Conservation (phyloP, 305 asterid genomes). For the Ruellia speciosa region DNA sequence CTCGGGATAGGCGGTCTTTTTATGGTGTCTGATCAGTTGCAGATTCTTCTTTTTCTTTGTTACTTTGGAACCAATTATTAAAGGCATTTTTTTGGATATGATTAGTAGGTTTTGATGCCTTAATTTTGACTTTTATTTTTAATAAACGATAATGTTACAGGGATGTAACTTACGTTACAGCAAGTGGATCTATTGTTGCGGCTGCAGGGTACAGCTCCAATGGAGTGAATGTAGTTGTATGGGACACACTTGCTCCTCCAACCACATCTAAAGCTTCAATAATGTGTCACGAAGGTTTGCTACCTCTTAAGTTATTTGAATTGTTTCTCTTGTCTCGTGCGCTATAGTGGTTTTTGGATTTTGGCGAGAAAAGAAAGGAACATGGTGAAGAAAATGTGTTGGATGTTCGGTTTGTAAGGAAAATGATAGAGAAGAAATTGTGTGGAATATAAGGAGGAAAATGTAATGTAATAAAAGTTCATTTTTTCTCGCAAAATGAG, state of each 20-base stretch:
- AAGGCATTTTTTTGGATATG: constrained; percentile 15
- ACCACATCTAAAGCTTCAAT: constrained; percentile 89
- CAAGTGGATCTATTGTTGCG: constrained; percentile 92
- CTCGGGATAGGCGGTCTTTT: background rate
- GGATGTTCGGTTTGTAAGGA: too few relatives aligned
- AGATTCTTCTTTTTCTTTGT: constrained; percentile 1
- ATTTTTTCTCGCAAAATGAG: too few relatives aligned
- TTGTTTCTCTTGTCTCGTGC: constrained; percentile 5
- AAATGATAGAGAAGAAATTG: too few relatives aligned
- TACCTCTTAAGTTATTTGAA: constrained; percentile 19
- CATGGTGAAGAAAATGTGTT: too few relatives aligned
- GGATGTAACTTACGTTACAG: constrained; percentile 86
- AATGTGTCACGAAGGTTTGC: constrained; percentile 97
- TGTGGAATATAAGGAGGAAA: too few relatives aligned
- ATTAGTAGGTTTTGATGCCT: constrained; percentile 12
- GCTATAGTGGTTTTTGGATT: background rate
- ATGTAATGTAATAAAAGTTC: too few relatives aligned
- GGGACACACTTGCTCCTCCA: constrained; percentile 99
- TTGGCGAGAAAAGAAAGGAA: too few relatives aligned
- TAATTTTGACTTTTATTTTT: constrained; percentile 7
- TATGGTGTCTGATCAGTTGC: constrained; percentile 10
- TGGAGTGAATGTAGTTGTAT: constrained; percentile 84
- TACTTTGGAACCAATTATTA: constrained; percentile 4
- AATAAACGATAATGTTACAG: constrained; percentile 37
- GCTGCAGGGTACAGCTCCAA: constrained; percentile 93